Evolutionary conservation across 495 filamentous ascomycete species (phyloP).

Genomic region (Talaromyces borbonicus): DNA sequence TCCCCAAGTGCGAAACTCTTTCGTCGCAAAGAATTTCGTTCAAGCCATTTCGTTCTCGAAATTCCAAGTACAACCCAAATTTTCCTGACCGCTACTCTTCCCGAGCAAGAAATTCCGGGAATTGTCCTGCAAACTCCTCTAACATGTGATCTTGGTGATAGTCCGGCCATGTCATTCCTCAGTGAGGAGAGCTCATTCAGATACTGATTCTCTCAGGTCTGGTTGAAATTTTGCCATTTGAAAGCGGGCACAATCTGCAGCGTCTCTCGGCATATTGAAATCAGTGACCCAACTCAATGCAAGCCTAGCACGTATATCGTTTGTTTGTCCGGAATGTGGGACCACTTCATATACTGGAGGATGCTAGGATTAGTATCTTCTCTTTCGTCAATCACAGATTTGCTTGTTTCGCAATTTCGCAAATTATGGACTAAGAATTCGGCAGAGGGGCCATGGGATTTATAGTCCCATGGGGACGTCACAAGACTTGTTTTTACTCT

Average conservation of each 20-base stretch:
- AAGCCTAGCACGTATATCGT: constrained; percentile 3
- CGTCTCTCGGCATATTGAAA: constrained; percentile 1
- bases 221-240: not conserved
- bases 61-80: not conserved
- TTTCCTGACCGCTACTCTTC: constrained; percentile 5
- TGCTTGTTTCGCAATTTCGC: not conserved
- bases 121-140: not conserved
- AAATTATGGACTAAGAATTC: not conserved
- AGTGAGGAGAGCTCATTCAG: not conserved
- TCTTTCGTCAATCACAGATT: not conserved
- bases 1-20: not conserved
- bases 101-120: not conserved
- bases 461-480: constrained; percentile 9
- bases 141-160: constrained; percentile 6
- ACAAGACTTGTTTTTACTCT: constrained; percentile 6
- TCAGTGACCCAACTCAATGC: constrained; percentile 2
- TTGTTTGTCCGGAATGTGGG: not conserved
- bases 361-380: not conserved
- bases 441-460: constrained; percentile 4
- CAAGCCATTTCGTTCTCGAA: not conserved
- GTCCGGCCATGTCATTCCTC: not conserved
- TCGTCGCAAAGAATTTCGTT: not conserved
- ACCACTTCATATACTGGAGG: not conserved
- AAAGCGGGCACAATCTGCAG: not conserved
- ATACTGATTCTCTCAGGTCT: not conserved